A percentile compares a stretch with the other conserved stretches of the same genome.
These are phyloP conservation scores for Solanum virginianum DNA, from an alignment of 257 asterid species.

Conservation along the genomic window DNA sequence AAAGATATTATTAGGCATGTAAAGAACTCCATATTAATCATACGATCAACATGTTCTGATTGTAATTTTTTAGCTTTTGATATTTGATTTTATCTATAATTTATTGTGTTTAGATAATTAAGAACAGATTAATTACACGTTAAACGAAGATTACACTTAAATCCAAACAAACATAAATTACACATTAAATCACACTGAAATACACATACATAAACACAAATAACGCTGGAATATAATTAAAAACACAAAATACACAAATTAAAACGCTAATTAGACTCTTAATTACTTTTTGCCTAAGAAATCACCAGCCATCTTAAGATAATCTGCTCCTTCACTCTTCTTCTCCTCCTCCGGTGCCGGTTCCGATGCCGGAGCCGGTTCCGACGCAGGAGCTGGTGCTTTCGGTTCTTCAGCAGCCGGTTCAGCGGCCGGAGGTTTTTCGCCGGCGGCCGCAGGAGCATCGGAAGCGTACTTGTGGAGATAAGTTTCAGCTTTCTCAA, in stretches of 20 bases:
- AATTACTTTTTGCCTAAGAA: constrained; percentile 1
- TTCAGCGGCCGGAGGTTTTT: neutral
- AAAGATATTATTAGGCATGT: too few species aligned
- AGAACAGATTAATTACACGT: too few species aligned
- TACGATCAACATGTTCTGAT: too few species aligned
- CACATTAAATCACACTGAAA: neutral
- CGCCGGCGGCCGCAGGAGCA: neutral
- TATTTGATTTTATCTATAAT: too few species aligned
- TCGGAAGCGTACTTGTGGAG: constrained; percentile 24
- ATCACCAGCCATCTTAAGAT: constrained; percentile 18
- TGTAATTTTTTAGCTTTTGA: too few species aligned
- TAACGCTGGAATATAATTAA: neutral
- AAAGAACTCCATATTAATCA: too few species aligned
- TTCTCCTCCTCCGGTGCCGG: neutral
- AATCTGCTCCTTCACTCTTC: neutral
- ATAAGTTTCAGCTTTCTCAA: constrained; percentile 46
- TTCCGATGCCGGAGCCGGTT: neutral
- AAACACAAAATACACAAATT: neutral
- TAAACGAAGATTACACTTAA: neutral
- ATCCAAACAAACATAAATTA: neutral
- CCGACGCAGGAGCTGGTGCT: neutral
- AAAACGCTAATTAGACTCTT: neutral
- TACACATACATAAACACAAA: neutral
- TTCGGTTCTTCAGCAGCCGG: neutral
- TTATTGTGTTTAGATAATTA: too few species aligned